Evolutionary conservation across 2,329 filamentous ascomycete genomes (phyloP).

Genomic region (Alternaria arborescens): DNA sequence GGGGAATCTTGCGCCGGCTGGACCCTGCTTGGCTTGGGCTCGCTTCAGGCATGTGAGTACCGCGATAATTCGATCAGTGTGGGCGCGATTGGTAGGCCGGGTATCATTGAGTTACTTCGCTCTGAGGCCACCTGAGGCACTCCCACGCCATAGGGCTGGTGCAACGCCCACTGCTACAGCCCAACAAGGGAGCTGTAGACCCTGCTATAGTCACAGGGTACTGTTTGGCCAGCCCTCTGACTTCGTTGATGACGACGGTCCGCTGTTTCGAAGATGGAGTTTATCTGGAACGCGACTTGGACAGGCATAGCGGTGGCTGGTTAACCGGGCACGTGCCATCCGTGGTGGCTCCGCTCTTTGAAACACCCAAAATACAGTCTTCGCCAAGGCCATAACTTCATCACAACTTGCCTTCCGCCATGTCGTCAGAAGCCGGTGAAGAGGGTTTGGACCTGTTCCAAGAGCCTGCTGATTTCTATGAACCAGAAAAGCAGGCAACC

Average conservation of each 20-base stretch:
- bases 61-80: slow-evolving; percentile 7
- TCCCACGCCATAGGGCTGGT: slow-evolving; percentile 2
- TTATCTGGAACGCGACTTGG: slow-evolving; percentile 19
- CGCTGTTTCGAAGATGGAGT: slow-evolving; percentile 6
- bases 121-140: slow-evolving; percentile 2
- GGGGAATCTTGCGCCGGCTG: slow-evolving; percentile 19
- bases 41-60: slow-evolving; percentile 20
- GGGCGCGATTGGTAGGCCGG: not conserved
- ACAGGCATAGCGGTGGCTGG: slow-evolving; percentile 25
- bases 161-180: slow-evolving; percentile 16
- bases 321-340: slow-evolving; percentile 16
- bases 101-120: not conserved
- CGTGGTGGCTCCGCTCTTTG: slow-evolving; percentile 17
- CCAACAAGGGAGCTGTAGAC: slow-evolving; percentile 7
- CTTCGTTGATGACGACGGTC: slow-evolving; percentile 19
- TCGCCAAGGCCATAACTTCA: slow-evolving; percentile 24
- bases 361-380: slow-evolving; percentile 29
- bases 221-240: not conserved
- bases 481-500: slow-evolving; percentile 78
- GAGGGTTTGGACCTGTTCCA: slow-evolving; percentile 70
- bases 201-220: slow-evolving; percentile 6
- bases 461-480: slow-evolving; percentile 82
- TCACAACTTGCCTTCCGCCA: slow-evolving; percentile 26
- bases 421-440: slow-evolving; percentile 45
- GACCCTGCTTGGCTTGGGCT: slow-evolving; percentile 5